A percentile compares a stretch with the other conserved stretches of the same genome.
Conservation (phyloP, 768 basidiomycete genomes). For the Cyclocybe cylindracea region DNA sequence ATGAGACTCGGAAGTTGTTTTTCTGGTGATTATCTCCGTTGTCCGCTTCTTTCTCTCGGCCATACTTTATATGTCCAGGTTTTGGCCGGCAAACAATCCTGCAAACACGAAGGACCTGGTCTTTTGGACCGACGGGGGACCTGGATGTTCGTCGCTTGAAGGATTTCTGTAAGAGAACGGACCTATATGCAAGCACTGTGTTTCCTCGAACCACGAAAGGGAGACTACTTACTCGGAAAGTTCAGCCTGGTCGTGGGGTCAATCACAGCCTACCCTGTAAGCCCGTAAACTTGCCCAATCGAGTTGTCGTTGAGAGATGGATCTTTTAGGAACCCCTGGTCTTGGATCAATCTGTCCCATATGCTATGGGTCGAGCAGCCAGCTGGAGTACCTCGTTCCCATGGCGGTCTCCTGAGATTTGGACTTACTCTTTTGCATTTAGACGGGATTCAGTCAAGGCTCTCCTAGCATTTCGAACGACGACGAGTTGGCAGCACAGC, state of each 20-base stretch:
- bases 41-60: not conserved
- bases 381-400: conserved; percentile 43
- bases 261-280: conserved; percentile 30
- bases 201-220: not conserved
- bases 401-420: no score
- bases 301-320: not conserved
- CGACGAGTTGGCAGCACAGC: conserved; percentile 54
- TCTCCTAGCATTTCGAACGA: conserved; percentile 60
- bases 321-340: conserved; percentile 50
- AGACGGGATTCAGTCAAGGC: conserved; percentile 74
- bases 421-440: not conserved
- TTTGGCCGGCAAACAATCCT: conserved; percentile 67
- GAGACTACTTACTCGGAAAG: not conserved
- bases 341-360: conserved; percentile 73
- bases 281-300: not conserved
- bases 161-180: conserved; percentile 71
- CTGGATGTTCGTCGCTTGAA: conserved; percentile 70
- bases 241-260: conserved; percentile 55
- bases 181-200: conserved; percentile 41
- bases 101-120: conserved; percentile 61
- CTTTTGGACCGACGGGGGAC: conserved; percentile 66
- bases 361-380: conserved; percentile 74
- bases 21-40: conserved; percentile 31
- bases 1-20: conserved; percentile 64
- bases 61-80: conserved; percentile 41